Conservation (phyloP, 2,329 filamentous ascomycete genomes). For the Teratosphaeria viscida region DNA sequence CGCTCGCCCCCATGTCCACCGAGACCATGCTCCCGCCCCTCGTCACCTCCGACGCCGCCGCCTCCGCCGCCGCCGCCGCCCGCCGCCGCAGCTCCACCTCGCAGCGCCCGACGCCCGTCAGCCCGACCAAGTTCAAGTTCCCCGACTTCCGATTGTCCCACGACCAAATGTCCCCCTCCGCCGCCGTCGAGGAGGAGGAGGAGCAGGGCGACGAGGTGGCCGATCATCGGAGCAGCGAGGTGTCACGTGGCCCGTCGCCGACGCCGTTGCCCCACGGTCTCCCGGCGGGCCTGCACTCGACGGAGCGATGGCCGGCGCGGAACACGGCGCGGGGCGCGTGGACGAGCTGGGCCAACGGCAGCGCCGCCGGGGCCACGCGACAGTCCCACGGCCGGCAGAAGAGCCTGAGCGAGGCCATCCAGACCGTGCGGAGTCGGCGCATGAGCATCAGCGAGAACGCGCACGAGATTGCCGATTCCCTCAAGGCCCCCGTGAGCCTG, state of each 20-base stretch:
- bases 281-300: slow-evolving; percentile 26
- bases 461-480: slow-evolving; percentile 81
- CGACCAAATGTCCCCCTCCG: slow-evolving; percentile 9
- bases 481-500: slow-evolving; percentile 81
- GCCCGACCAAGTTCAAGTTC: slow-evolving; percentile 26
- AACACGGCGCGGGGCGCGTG: slow-evolving; percentile 27
- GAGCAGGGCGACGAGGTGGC: no score
- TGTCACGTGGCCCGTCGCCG: slow-evolving; percentile 19
- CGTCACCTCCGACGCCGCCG: background rate
- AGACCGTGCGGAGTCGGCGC: slow-evolving; percentile 67
- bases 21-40: background rate
- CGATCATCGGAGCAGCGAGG: slow-evolving; percentile 6
- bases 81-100: background rate
- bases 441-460: slow-evolving; percentile 87
- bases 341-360: slow-evolving; percentile 35
- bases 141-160: slow-evolving; percentile 32
- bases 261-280: slow-evolving; percentile 22
- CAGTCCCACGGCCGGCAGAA: slow-evolving; percentile 58
- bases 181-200: slow-evolving; percentile 7
- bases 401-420: slow-evolving; percentile 81
- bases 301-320: slow-evolving; percentile 53
- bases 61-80: background rate
- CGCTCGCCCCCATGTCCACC: background rate
- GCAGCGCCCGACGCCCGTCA: background rate
- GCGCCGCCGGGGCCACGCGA: slow-evolving; percentile 24